Conservation (phyloP, 1,284 basidiomycete species). For the Boletus semigastroideus region DNA sequence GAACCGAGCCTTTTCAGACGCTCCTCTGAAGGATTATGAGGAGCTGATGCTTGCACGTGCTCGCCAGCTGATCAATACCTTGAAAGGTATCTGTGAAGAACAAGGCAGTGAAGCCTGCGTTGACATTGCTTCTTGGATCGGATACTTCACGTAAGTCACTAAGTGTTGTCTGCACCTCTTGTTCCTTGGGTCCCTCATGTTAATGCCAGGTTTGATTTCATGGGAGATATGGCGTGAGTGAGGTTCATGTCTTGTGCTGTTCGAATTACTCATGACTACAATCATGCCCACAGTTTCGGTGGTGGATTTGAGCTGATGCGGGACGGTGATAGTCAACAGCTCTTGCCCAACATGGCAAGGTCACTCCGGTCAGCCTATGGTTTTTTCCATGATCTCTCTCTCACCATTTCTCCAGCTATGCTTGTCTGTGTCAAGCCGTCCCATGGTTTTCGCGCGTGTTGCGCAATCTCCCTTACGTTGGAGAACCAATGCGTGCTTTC, state of each 20-base stretch:
- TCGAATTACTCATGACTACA: neutral
- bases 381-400: neutral
- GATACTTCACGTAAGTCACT: constrained; percentile 25
- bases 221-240: constrained; percentile 32
- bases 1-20: constrained; percentile 41
- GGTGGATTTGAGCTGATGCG: constrained; percentile 27
- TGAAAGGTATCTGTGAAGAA: constrained; percentile 21
- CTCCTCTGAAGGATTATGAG: constrained; percentile 40
- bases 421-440: constrained; percentile 22
- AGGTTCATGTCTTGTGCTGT: neutral
- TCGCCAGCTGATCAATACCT: constrained; percentile 34
- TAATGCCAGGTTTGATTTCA: constrained; percentile 24
- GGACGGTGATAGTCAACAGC: constrained; percentile 13
- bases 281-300: constrained; percentile 18
- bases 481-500: constrained; percentile 21
- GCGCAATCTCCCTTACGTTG: constrained; percentile 24
- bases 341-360: constrained; percentile 19
- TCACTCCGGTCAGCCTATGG: constrained; percentile 22
- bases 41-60: constrained; percentile 34
- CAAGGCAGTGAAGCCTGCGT: constrained; percentile 8
- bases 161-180: neutral
- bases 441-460: constrained; percentile 35
- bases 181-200: constrained; percentile 1
- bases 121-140: constrained; percentile 22
- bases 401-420: constrained; percentile 17